Conservation (phyloP, 495 filamentous ascomycete genomes). For the Neurospora sp. region DNA sequence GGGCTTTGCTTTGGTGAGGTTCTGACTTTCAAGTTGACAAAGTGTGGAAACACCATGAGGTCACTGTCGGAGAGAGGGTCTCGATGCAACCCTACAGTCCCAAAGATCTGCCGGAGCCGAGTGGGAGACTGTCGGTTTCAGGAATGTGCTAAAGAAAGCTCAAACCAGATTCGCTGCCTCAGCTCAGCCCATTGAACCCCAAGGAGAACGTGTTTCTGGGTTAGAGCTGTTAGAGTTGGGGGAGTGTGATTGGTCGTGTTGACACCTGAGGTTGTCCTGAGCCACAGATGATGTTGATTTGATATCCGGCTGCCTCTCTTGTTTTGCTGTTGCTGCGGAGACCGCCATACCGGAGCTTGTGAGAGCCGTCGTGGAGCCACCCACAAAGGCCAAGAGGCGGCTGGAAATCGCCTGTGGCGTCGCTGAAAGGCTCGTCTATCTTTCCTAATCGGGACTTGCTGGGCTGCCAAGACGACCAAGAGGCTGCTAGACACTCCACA, state of each 20-base stretch:
- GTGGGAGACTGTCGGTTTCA: neutral
- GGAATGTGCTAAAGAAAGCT: neutral
- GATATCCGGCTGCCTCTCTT: neutral
- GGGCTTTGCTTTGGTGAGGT: neutral
- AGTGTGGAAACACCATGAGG: neutral
- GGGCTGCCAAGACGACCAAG: constrained; percentile 5
- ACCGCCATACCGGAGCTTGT: neutral
- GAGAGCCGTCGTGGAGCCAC: neutral
- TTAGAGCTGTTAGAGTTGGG: neutral
- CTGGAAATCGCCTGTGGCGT: constrained; percentile 11
- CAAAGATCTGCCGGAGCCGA: neutral
- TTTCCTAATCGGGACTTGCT: constrained; percentile 14
- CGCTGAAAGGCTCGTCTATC: constrained; percentile 24
- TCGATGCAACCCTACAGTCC: neutral
- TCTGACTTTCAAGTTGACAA: neutral
- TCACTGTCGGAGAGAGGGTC: neutral
- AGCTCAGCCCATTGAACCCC: neutral
- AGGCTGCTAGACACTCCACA: neutral
- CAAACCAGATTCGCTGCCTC: neutral
- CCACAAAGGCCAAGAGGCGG: constrained; percentile 1
- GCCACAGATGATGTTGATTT: neutral
- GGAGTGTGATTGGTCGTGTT: neutral
- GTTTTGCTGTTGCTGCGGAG: neutral
- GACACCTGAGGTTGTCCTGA: neutral
- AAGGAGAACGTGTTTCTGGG: neutral